Evolutionary conservation across 2,329 filamentous ascomycete species (phyloP).

Genomic region (Epichloe baconii): DNA sequence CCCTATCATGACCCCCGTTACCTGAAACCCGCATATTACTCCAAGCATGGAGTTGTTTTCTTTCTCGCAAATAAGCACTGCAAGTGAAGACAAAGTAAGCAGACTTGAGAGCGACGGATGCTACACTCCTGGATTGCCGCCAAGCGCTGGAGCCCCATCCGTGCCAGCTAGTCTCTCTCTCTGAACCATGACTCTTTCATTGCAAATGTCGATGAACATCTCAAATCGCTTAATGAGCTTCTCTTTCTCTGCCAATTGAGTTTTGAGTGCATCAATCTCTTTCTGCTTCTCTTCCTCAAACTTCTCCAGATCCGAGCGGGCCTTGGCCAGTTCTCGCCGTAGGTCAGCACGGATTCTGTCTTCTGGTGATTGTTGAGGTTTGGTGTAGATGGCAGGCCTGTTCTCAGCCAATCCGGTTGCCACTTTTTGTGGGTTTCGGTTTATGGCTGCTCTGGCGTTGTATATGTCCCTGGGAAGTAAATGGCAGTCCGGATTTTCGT

Average conservation of each 20-base stretch:
- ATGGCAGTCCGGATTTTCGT: conserved; percentile 49
- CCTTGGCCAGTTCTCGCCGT: conserved; percentile 44
- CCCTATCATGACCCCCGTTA: not conserved
- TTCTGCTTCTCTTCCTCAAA: conserved; percentile 42
- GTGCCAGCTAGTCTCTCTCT: conserved; percentile 29
- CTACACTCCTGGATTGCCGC: conserved; percentile 14
- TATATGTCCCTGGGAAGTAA: conserved; percentile 54
- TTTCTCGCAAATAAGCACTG: not conserved
- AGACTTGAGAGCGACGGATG: not conserved
- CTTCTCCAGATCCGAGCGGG: conserved; percentile 42
- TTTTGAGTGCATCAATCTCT: conserved; percentile 44
- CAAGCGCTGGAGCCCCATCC: conserved; percentile 15
- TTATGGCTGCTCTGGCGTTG: conserved; percentile 54
- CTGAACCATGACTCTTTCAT: conserved; percentile 51
- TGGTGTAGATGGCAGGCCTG: conserved; percentile 52
- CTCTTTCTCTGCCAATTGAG: conserved; percentile 49
- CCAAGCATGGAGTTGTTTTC: not conserved
- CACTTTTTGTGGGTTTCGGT: conserved; percentile 50
- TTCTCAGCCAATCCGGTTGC: conserved; percentile 46
- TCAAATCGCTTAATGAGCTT: conserved; percentile 50
- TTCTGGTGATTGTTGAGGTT: conserved; percentile 48
- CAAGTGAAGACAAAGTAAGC: not conserved
- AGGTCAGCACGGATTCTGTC: conserved; percentile 51
- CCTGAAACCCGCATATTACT: not conserved
- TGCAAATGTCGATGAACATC: conserved; percentile 59